Conservation (phyloP, 176 grass and related monocot genomes). For the Aegilops speltoides region DNA sequence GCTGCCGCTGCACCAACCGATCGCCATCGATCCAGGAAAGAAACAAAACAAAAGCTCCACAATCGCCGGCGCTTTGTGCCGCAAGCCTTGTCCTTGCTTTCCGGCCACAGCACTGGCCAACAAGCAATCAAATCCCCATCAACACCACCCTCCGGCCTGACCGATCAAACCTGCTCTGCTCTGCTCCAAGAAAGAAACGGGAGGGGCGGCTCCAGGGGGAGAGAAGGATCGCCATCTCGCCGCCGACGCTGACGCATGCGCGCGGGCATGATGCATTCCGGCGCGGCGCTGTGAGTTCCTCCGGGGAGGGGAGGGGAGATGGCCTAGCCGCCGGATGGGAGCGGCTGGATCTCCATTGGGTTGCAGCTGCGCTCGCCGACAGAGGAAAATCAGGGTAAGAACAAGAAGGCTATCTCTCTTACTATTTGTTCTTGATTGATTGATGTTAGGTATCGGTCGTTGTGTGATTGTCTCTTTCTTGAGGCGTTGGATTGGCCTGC, state of each 20-base stretch:
- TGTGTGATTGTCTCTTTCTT: not conserved
- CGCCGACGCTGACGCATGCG: not conserved
- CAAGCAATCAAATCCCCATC: slow-evolving; percentile 29
- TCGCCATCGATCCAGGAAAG: not conserved
- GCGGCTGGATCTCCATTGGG: slow-evolving; percentile 55
- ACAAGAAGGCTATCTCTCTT: not conserved
- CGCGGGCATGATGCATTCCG: not conserved
- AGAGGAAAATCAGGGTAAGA: slow-evolving; percentile 2
- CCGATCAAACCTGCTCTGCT: slow-evolving; percentile 17
- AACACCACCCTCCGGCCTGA: not conserved
- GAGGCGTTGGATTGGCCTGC: not conserved
- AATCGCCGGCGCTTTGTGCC: not conserved
- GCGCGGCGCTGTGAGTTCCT: not conserved
- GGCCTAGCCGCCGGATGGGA: slow-evolving; percentile 37
- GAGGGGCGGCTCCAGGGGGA: not conserved
- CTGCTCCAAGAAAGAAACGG: not conserved
- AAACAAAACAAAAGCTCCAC: not conserved
- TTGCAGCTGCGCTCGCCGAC: slow-evolving; percentile 48
- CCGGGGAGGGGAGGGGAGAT: not conserved
- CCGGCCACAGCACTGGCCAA: not conserved
- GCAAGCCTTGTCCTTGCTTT: slow-evolving; percentile 26
- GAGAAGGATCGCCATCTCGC: not conserved
- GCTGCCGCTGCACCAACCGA: slow-evolving; percentile 17
- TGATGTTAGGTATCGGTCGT: not conserved
- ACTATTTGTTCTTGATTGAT: not conserved